Conservation (phyloP, 1,284 basidiomycete genomes). For the Neolentinus lepideus region DNA sequence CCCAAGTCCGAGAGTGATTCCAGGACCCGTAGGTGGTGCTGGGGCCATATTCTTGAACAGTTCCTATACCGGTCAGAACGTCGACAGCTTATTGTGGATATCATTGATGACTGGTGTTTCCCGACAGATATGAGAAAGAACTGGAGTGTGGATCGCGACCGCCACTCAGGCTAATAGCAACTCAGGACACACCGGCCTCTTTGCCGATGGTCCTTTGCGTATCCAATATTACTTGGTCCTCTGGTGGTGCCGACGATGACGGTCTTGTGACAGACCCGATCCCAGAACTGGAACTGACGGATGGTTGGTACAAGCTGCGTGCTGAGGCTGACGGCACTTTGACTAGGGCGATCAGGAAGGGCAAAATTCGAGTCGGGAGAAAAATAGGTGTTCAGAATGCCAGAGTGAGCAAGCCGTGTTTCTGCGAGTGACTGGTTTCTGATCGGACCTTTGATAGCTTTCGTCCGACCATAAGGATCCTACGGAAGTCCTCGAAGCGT, state of each 20-base stretch:
- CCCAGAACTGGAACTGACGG: conserved; percentile 79
- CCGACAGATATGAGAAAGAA: conserved; percentile 83
- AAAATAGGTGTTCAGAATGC: conserved; percentile 83
- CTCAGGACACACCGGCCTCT: conserved; percentile 67
- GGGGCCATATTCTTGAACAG: conserved; percentile 75
- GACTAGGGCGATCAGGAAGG: conserved; percentile 58
- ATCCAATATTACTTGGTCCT: conserved; percentile 57
- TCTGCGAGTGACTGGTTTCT: conserved; percentile 1
- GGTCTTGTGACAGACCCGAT: conserved; percentile 27
- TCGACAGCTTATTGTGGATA: not conserved
- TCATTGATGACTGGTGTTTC: not conserved
- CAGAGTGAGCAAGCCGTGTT: conserved; percentile 42
- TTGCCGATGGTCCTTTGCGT: conserved; percentile 83
- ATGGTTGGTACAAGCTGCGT: conserved; percentile 92
- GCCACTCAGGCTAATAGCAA: conserved; percentile 69
- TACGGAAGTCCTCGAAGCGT: conserved; percentile 78
- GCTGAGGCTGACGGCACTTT: conserved; percentile 74
- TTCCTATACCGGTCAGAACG: conserved; percentile 72
- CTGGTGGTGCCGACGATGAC: conserved; percentile 29
- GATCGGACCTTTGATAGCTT: conserved; percentile 38
- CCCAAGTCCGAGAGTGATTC: conserved; percentile 50
- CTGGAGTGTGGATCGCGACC: conserved; percentile 75
- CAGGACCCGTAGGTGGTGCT: conserved; percentile 62
- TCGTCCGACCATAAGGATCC: conserved; percentile 69
- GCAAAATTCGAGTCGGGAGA: conserved; percentile 66